Evolutionary conservation across 2,329 filamentous ascomycete genomes (phyloP), one percentile per base, ranked within the genome.

Genomic region (Fusarium ramigenum): DNA sequence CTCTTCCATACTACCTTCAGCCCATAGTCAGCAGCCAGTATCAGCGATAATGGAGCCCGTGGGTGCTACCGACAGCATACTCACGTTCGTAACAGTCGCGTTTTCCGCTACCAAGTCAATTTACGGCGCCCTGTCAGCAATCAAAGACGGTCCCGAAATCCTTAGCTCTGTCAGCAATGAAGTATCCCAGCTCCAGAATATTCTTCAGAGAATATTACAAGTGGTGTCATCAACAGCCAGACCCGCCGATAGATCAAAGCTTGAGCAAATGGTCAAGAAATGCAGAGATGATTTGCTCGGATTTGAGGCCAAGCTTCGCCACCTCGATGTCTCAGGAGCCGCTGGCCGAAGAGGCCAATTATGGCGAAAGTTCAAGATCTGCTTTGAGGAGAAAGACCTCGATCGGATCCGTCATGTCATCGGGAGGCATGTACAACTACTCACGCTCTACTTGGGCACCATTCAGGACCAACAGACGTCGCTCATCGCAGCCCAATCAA

Each of bases 161-260:
- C 44, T 47, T 5, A 1, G 4, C 1, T 47, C 19, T 12, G 11
- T 47, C 19, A 47, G 21, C 0, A 0, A 47, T 10, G 25, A 47
- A 11, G 14, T 47, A 3, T 47, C 25, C 0, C 44, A 47, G 25
- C 25, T 47, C 19, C 19, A 47, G 12, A 28, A 7, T 21, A 28
- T 47, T 28, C 44, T 47, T 5, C 25, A 47, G 4, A 47, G 19
- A 47, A 3, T 47, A 28, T 21, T 3, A 2, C 25, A 47, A 28
- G 19, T 47, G 0, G 25, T 21, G 0, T 28, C 44, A 16, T 28
- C 44, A 4, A 47, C 12, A 21, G 3, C 19, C 5, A 28, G 25
- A 15, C 25, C 25, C 0, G 9, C 9, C 12, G 19, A 28, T 15
- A 21, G 44, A 28, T 21, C 25, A 15, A 7, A 21, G 12, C 25